Base-by-base conservation (phyloP, 148 eudicot species). In the Agrostemma githago region DNA sequence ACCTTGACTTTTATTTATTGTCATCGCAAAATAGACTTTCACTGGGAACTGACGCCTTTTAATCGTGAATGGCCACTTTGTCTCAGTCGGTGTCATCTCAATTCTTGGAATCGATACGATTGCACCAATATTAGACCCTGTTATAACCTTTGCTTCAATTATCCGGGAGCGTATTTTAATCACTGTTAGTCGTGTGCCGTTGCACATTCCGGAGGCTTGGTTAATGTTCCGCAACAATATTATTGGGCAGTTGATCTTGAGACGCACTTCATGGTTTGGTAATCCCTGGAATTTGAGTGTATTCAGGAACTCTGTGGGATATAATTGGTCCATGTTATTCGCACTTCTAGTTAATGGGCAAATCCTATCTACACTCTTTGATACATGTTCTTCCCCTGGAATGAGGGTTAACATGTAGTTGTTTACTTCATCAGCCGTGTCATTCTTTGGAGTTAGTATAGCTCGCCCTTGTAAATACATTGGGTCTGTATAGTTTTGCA, bases 171-270 rank as follows among this genome's bases (percentile, higher is more conserved):
- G 41, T 26, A 26, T 26, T 26, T 26, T 26, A 26, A 26, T 26
- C 34, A 26, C 34, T 26, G 34, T 26, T 26, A 70, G 41, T 3
- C 41, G n/a, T 51, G 77, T 64, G n/a, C 37, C 63, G 38, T 74
- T 74, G 34, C 69, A 74, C 0, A 74, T 26, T 46, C 77, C 70
- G 2, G 12, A 34, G 3, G 21, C 8, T 15, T 66, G 70, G 39
- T 74, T 64, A n/a, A 72, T 62, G 62, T 63, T 74, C 34, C 70
- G 21, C 3, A 74, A 37, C 16, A 74, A 37, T 65, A 74, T 63
- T 26, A 74, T 39, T 1, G 70, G 61, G 19, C n/a, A 26, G 34
- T 1, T 1, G 34, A 26, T 0, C 34, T 26, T 26, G 34, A 26
- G 34, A 26, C 34, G 34, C 3, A 63, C 3, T 1, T 19, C 61